These are phyloP conservation scores for Ogataea parapolymorpha DNA, from an alignment of 805 yeast species.

Conservation along the genomic window DNA sequence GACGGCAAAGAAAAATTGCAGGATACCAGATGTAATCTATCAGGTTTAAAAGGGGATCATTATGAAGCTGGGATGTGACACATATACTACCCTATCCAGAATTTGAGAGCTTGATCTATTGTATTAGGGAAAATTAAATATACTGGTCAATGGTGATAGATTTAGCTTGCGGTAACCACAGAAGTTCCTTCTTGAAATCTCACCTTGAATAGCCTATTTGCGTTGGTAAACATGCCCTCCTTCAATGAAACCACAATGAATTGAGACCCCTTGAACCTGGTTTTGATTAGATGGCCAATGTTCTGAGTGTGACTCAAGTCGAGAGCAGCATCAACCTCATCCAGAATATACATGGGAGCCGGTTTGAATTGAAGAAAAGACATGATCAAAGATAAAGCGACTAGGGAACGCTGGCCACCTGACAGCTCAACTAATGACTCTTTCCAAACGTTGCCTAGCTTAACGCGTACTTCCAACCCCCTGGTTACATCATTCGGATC, in stretches of 20 bases:
- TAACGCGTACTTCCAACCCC: conserved; percentile 88
- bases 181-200: conserved; percentile 97
- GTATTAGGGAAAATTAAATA: conserved; percentile 11
- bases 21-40: too few species aligned
- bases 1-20: too few species aligned
- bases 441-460: conserved; percentile 91
- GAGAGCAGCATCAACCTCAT: conserved; percentile 97
- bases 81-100: not conserved
- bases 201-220: conserved; percentile 89
- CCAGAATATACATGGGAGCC: conserved; percentile 97
- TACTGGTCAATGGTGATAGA: not conserved
- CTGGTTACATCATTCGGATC: conserved; percentile 80
- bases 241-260: conserved; percentile 94
- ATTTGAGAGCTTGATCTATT: not conserved
- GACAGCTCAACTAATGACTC: conserved; percentile 91
- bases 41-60: too few species aligned
- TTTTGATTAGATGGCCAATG: conserved; percentile 93
- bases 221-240: conserved; percentile 98
- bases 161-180: conserved; percentile 68
- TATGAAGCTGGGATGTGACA: too few species aligned
- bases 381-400: conserved; percentile 88
- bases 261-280: conserved; percentile 92
- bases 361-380: conserved; percentile 93
- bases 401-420: conserved; percentile 95
- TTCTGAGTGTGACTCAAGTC: conserved; percentile 97